Conservation (phyloP, 1,139 yeast genomes). For the Candida sanyaensis region DNA sequence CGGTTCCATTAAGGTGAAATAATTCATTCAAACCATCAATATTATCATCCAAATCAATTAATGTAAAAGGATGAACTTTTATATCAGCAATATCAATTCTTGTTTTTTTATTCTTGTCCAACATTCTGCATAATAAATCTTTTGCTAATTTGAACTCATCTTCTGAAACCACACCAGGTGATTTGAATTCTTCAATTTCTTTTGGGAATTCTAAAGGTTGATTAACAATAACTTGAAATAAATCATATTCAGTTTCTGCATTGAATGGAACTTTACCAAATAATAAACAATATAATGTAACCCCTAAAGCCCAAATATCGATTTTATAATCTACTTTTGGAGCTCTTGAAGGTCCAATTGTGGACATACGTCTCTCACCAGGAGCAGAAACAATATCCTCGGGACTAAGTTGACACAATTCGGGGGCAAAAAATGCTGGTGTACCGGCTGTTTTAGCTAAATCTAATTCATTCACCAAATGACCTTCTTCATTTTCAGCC, state of each 20-base stretch:
- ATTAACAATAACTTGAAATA: slow-evolving; percentile 80
- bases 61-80: slow-evolving; percentile 78
- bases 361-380: slow-evolving; percentile 11
- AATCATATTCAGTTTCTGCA: slow-evolving; percentile 84
- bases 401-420: slow-evolving; percentile 46
- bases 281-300: slow-evolving; percentile 82
- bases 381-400: background rate
- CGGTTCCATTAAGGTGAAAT: slow-evolving; percentile 29
- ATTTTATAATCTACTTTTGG: slow-evolving; percentile 71
- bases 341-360: slow-evolving; percentile 15
- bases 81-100: slow-evolving; percentile 75
- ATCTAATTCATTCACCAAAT: slow-evolving; percentile 65
- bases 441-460: slow-evolving; percentile 66
- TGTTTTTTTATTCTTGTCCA: slow-evolving; percentile 69
- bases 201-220: slow-evolving; percentile 65
- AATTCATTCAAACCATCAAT: slow-evolving; percentile 40
- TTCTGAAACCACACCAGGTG: slow-evolving; percentile 38
- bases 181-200: slow-evolving; percentile 38
- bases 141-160: slow-evolving; percentile 62
- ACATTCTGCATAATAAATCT: slow-evolving; percentile 62
- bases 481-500: slow-evolving; percentile 49
- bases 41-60: slow-evolving; percentile 56
- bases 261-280: slow-evolving; percentile 90
- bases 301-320: slow-evolving; percentile 97
- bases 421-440: slow-evolving; percentile 75